Evolutionary conservation across 1,284 basidiomycete species (phyloP).

Genomic region (Agroathelia rolfsii): DNA sequence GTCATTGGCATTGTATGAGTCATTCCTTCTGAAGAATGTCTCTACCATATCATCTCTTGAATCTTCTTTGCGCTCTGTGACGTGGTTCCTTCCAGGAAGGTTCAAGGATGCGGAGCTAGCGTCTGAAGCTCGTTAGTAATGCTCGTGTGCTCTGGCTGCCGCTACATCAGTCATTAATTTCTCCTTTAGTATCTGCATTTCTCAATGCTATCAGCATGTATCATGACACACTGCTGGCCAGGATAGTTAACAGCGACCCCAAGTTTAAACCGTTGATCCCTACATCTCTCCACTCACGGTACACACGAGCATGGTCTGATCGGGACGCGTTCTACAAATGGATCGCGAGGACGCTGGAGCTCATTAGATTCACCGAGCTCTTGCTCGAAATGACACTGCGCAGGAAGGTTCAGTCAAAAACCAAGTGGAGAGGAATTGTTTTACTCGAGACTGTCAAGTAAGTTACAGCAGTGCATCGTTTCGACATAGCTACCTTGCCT

Average conservation of each 20-base stretch:
- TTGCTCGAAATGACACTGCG: conserved; percentile 81
- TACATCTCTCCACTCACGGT: conserved; percentile 60
- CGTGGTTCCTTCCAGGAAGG: conserved; percentile 90
- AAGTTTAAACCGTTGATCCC: conserved; percentile 65
- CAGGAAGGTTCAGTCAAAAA: conserved; percentile 51
- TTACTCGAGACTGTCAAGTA: conserved; percentile 76
- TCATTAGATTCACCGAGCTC: conserved; percentile 72
- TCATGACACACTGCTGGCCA: conserved; percentile 75
- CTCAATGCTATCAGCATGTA: conserved; percentile 77
- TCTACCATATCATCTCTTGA: conserved; percentile 82
- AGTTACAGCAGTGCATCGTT: conserved; percentile 18
- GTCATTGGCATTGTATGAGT: conserved; percentile 59
- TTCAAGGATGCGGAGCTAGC: conserved; percentile 96
- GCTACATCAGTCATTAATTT: conserved; percentile 15
- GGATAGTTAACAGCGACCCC: conserved; percentile 50
- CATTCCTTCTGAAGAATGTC: conserved; percentile 75
- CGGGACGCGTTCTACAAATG: conserved; percentile 62
- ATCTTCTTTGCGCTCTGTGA: conserved; percentile 79
- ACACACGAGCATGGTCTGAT: conserved; percentile 76
- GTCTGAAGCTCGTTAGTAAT: conserved; percentile 77
- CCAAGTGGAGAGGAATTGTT: conserved; percentile 64
- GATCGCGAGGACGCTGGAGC: conserved; percentile 61
- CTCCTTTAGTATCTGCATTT: conserved; percentile 50
- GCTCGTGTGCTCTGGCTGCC: conserved; percentile 10
- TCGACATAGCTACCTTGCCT: conserved; percentile 1